These are phyloP conservation scores for Blastomyces silverae DNA, from an alignment of 2,329 filamentous ascomycete genomes.

Conservation along the genomic window DNA sequence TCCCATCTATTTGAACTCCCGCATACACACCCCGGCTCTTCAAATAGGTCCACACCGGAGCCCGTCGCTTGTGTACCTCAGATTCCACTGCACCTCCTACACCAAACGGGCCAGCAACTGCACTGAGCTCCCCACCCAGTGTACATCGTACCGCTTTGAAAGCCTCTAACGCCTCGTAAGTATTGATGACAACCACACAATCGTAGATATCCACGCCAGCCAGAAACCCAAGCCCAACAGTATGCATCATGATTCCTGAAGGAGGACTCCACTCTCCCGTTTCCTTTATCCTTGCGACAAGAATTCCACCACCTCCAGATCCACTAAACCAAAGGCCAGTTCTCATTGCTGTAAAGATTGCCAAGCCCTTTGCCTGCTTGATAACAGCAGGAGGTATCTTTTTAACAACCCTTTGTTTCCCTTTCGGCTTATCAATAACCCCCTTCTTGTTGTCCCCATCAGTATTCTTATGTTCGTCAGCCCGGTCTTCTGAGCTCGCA, in stretches of 20 bases:
- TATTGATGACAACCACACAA: slow-evolving; percentile 89
- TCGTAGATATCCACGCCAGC: slow-evolving; percentile 94
- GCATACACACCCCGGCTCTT: slow-evolving; percentile 86
- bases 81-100: slow-evolving; percentile 67
- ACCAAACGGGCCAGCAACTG: slow-evolving; percentile 69
- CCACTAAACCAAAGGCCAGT: slow-evolving; percentile 88
- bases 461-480: not conserved
- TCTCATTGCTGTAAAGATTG: slow-evolving; percentile 93
- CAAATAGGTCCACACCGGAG: slow-evolving; percentile 76
- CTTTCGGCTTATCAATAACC: slow-evolving; percentile 49
- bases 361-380: slow-evolving; percentile 79
- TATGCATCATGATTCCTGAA: slow-evolving; percentile 84
- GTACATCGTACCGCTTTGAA: slow-evolving; percentile 75
- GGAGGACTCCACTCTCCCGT: slow-evolving; percentile 89
- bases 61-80: slow-evolving; percentile 59
- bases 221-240: slow-evolving; percentile 78
- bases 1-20: slow-evolving; percentile 79
- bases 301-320: slow-evolving; percentile 79
- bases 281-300: slow-evolving; percentile 68
- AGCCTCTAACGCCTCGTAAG: slow-evolving; percentile 70
- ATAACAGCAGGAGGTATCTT: slow-evolving; percentile 85
- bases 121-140: slow-evolving; percentile 71
- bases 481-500: slow-evolving; percentile 14
- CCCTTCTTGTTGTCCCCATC: slow-evolving; percentile 31
- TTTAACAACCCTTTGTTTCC: slow-evolving; percentile 61